phyloP scores from a whole-genome alignment of 495 filamentous ascomycete species.

The Ramalina intermedia region DNA sequence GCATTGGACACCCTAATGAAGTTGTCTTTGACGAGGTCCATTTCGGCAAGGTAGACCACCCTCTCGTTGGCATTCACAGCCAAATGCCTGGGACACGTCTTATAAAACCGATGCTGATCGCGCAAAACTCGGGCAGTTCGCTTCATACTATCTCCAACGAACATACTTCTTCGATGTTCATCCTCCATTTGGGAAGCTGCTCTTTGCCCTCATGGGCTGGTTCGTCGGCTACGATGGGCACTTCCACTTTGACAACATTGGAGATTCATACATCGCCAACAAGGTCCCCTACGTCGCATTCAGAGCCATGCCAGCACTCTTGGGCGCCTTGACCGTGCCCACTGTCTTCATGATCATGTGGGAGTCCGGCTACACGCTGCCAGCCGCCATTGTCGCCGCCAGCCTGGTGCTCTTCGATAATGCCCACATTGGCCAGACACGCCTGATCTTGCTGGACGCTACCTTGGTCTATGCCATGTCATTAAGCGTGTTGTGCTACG shows the following conservation, averaged over 20 bases:
- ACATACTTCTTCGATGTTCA: conserved; percentile 99
- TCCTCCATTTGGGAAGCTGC: conserved; percentile 71
- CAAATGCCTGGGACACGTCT: not conserved
- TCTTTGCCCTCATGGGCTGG: conserved; percentile 84
- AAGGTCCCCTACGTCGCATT: conserved; percentile 95
- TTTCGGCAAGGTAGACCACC: conserved; percentile 72
- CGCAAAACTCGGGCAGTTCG: conserved; percentile 46
- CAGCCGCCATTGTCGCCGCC: conserved; percentile 76
- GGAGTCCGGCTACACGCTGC: conserved; percentile 95
- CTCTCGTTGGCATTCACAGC: not conserved
- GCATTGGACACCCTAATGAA: conserved; percentile 84
- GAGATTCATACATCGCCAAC: conserved; percentile 93
- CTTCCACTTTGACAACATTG: conserved; percentile 98
- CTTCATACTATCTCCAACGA: conserved; percentile 90
- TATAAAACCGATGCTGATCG: not conserved
- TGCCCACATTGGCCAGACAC: conserved; percentile 92
- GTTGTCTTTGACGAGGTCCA: conserved; percentile 99
- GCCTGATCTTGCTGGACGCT: conserved; percentile 88
- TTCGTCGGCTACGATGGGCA: conserved; percentile 87
- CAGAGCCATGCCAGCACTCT: conserved; percentile 79
- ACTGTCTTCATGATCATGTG: conserved; percentile 96
- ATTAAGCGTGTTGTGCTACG: conserved; percentile 78
- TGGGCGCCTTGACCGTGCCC: conserved; percentile 87
- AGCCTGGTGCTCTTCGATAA: conserved; percentile 91
- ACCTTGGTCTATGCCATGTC: conserved; percentile 93